phyloP scores from a whole-genome alignment of 345 rosid species.

The Cardamine occulta region DNA sequence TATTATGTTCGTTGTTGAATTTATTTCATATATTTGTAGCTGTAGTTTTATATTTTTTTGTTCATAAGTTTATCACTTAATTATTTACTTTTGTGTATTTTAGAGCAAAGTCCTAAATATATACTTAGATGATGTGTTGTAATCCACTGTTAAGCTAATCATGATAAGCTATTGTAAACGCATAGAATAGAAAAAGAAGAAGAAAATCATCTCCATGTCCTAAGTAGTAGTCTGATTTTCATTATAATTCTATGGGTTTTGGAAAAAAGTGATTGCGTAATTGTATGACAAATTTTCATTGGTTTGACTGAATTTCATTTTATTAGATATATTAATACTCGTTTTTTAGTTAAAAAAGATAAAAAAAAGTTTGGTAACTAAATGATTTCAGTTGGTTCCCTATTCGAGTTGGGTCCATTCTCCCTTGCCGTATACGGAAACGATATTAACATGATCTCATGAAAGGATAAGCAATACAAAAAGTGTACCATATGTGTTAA shows the following conservation, averaged over 20 bases:
- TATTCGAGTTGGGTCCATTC: constrained; percentile 25
- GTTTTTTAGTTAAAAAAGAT: neutral
- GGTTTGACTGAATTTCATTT: neutral
- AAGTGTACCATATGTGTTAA: neutral
- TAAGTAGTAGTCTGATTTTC: neutral
- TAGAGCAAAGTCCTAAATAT: neutral
- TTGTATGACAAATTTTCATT: neutral
- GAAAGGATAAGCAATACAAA: neutral
- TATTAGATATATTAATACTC: neutral
- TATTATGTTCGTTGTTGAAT: neutral
- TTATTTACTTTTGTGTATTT: neutral
- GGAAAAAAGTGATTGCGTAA: neutral
- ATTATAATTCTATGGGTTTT: neutral
- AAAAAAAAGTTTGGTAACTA: constrained; percentile 16
- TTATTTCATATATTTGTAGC: neutral
- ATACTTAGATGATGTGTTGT: neutral
- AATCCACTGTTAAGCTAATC: neutral
- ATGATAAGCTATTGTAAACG: neutral
- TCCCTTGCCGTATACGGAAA: constrained; percentile 31
- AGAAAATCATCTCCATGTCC: neutral
- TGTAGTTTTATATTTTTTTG: neutral
- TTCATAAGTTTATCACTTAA: neutral
- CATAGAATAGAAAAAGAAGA: neutral
- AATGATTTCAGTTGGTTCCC: constrained; percentile 15
- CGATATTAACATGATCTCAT: constrained; percentile 10